These are phyloP conservation scores for Medicago arabica DNA, from an alignment of 306 rosid genomes.

Conservation along the genomic window DNA sequence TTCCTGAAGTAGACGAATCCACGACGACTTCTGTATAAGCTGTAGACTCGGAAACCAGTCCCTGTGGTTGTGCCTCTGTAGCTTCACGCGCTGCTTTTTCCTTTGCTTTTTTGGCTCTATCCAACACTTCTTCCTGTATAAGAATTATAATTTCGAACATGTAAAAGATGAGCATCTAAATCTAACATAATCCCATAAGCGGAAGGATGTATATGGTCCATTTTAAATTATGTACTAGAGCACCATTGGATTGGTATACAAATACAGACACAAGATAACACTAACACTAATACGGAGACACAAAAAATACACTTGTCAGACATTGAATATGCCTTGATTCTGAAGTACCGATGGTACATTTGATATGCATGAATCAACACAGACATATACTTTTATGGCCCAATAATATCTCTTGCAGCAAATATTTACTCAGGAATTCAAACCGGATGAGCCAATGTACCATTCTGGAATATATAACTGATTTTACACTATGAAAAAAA, in stretches of 20 bases:
- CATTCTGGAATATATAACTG: conserved; percentile 3
- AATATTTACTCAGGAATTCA: neutral
- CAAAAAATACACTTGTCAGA: neutral
- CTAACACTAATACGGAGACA: neutral
- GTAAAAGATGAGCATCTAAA: neutral
- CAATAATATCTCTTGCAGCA: too few species aligned
- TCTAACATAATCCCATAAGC: neutral
- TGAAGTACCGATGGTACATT: neutral
- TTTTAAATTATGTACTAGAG: neutral
- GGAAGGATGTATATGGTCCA: neutral
- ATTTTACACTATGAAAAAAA: conserved; percentile 14
- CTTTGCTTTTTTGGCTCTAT: conserved; percentile 81
- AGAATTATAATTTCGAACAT: conserved; percentile 28
- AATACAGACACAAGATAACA: neutral
- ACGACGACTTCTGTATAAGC: conserved; percentile 22
- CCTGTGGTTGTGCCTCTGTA: conserved; percentile 53
- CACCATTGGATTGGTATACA: neutral
- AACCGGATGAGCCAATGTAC: neutral
- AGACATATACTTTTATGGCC: too few species aligned
- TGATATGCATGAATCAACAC: neutral
- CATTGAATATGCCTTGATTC: neutral
- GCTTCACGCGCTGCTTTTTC: conserved; percentile 88
- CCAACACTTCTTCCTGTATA: conserved; percentile 81
- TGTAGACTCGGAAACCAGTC: conserved; percentile 46
- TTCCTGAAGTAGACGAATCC: conserved; percentile 2